phyloP scores from a whole-genome alignment of 2,329 filamentous ascomycete genomes.

The Epichloe baconii region DNA sequence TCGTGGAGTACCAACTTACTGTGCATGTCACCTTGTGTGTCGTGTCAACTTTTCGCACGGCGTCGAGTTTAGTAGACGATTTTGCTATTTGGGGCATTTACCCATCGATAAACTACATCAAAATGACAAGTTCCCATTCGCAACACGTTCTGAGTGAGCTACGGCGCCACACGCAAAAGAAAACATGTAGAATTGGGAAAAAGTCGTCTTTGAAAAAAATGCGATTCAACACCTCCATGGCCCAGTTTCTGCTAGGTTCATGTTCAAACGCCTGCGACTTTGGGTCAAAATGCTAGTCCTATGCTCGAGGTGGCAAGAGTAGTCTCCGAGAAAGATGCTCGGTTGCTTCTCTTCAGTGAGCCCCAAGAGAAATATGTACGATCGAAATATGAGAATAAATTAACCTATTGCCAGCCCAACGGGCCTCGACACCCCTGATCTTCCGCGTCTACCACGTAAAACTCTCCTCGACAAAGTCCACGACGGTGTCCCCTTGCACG shows the following conservation, averaged over 20 bases:
- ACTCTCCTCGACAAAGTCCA: slow-evolving; percentile 67
- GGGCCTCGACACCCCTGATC: neutral
- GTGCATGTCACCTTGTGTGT: too few species aligned
- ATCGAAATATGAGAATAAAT: slow-evolving; percentile 1
- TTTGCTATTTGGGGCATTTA: too few species aligned
- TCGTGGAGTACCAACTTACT: too few species aligned
- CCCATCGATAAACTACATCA: too few species aligned
- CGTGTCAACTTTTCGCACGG: too few species aligned
- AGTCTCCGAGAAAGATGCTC: neutral
- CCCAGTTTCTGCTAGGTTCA: neutral
- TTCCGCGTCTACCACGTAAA: slow-evolving; percentile 45
- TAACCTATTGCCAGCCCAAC: neutral
- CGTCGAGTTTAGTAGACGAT: too few species aligned
- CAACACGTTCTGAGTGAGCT: too few species aligned
- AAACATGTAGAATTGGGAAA: too few species aligned
- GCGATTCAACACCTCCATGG: neutral
- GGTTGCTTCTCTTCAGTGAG: neutral
- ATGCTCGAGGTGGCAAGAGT: neutral
- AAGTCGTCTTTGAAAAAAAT: too few species aligned
- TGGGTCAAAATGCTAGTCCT: neutral
- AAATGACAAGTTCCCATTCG: too few species aligned
- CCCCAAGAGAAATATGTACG: neutral
- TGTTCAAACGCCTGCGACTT: neutral
- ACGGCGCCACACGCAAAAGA: too few species aligned
- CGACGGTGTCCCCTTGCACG: slow-evolving; percentile 47